Evolutionary conservation across 345 rosid genomes (phyloP).

Genomic region (Capsella bursapastoris): DNA sequence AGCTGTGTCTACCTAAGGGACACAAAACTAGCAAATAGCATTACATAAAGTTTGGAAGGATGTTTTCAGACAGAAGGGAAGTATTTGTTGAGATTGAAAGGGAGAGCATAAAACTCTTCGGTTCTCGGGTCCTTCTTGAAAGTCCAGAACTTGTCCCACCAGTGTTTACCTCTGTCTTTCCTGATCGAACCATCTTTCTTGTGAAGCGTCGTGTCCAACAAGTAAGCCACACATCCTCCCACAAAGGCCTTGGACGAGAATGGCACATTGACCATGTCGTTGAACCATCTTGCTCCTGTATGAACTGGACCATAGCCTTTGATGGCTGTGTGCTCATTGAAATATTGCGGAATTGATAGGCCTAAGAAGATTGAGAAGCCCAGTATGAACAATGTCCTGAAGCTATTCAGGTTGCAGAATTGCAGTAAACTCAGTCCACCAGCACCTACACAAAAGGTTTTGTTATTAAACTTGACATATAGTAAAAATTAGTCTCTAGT

Average conservation of each 20-base stretch:
- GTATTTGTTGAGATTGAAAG: slow-evolving; percentile 86
- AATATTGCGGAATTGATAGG: slow-evolving; percentile 87
- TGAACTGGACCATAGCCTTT: slow-evolving; percentile 89
- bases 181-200: slow-evolving; percentile 54
- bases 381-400: slow-evolving; percentile 73
- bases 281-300: slow-evolving; percentile 88
- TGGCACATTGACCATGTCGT: slow-evolving; percentile 88
- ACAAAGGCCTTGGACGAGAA: slow-evolving; percentile 89
- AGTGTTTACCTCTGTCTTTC: slow-evolving; percentile 93
- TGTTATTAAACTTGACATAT: not conserved
- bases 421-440: slow-evolving; percentile 93
- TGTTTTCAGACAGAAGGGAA: slow-evolving; percentile 76
- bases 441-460: slow-evolving; percentile 58
- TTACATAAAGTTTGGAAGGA: not conserved
- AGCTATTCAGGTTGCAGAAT: slow-evolving; percentile 90
- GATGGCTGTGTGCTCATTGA: slow-evolving; percentile 86
- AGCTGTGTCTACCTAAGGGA: slow-evolving; percentile 4
- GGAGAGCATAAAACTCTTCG: slow-evolving; percentile 88
- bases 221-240: slow-evolving; percentile 77
- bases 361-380: slow-evolving; percentile 94
- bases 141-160: slow-evolving; percentile 90
- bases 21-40: slow-evolving; percentile 3
- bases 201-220: slow-evolving; percentile 79
- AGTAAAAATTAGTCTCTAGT: not conserved
- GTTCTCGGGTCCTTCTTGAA: slow-evolving; percentile 76